These are phyloP conservation scores for Phlegmacium glaucopus DNA, from an alignment of 768 basidiomycete genomes.

Conservation along the genomic window DNA sequence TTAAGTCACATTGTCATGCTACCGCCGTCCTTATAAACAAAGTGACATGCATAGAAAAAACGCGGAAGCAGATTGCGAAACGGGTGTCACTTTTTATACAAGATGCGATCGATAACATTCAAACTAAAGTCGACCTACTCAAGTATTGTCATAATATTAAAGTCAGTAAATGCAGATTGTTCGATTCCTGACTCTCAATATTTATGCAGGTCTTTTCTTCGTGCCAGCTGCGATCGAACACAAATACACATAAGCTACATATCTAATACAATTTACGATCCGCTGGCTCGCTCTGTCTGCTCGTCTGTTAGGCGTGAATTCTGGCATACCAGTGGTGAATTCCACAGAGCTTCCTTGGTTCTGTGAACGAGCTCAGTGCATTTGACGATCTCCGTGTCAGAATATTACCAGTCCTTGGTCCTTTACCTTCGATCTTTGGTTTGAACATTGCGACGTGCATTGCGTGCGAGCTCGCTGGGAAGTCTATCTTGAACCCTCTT, in stretches of 20 bases:
- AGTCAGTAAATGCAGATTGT: slow-evolving; percentile 34
- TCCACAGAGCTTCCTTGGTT: slow-evolving; percentile 96
- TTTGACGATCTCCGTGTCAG: too few species aligned
- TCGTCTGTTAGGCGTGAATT: slow-evolving; percentile 55
- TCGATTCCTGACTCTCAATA: slow-evolving; percentile 17
- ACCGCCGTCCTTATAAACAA: slow-evolving; percentile 89
- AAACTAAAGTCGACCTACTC: slow-evolving; percentile 92
- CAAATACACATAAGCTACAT: slow-evolving; percentile 95
- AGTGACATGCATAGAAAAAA: slow-evolving; percentile 70
- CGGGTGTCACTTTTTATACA: slow-evolving; percentile 46
- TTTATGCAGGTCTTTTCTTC: slow-evolving; percentile 76
- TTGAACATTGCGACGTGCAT: too few species aligned
- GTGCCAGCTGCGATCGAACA: slow-evolving; percentile 93
- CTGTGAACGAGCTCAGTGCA: too few species aligned
- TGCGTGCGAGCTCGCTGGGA: too few species aligned
- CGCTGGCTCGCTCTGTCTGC: slow-evolving; percentile 88
- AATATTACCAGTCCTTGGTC: too few species aligned
- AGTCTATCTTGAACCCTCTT: too few species aligned
- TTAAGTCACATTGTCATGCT: slow-evolving; percentile 93
- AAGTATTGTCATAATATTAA: slow-evolving; percentile 84
- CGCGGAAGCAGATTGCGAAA: slow-evolving; percentile 69
- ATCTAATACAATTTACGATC: slow-evolving; percentile 89
- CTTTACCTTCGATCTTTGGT: too few species aligned
- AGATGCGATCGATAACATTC: slow-evolving; percentile 98
- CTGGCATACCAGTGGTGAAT: slow-evolving; percentile 86